Base-by-base conservation (phyloP, 169 alveolate species). In the Plasmodium vivax region DNA sequence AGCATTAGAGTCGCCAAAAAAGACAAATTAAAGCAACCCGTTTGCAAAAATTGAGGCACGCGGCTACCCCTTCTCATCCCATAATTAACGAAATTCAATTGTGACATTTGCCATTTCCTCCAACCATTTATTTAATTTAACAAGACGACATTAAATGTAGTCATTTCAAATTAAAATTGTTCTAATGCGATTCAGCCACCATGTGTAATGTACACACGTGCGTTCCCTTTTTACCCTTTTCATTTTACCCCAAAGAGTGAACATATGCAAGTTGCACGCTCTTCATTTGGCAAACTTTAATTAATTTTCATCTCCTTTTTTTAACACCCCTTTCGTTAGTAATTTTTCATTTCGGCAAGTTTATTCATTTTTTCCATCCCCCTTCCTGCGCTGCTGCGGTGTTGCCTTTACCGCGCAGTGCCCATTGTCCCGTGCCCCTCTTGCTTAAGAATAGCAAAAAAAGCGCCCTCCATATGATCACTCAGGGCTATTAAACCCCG, bases 1-100 rank as follows among this genome's bases (percentile, higher is more conserved):
- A 85, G 75, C 41, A 74, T 45, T 73, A 19, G 47, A 83, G 27
- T n/a, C 32, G 30, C 75, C n/a, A 68, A 83, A 83, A 68, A 62
- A 85, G 79, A 74, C 56, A 41, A 74, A 85, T 32, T 12, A 75
- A 75, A 75, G 27, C 73, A 83, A 54, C 36, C 56, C 82, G 30
- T 38, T 36, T 27, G 54, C n/a, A 85, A 85, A 27, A 85, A n/a
- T 71, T 43, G 32, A 14, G 79, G 71, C 79, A 54, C 47, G 79
- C 79, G n/a, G 38, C 32, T 74, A 19, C 19, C 62, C 56, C 45
- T 34, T 34, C 12, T 83, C 74, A 74, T 85, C 79, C 56, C 36
- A 85, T 74, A 85, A 74, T 74, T 85, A 85, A 47, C 68, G 36
- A 74, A 85, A 85, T 85, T 85, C 36, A 85, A 73, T 30, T 85